Evolutionary conservation across 176 grass and related monocot genomes (phyloP).

Genomic region (Pontederia paniculata): DNA sequence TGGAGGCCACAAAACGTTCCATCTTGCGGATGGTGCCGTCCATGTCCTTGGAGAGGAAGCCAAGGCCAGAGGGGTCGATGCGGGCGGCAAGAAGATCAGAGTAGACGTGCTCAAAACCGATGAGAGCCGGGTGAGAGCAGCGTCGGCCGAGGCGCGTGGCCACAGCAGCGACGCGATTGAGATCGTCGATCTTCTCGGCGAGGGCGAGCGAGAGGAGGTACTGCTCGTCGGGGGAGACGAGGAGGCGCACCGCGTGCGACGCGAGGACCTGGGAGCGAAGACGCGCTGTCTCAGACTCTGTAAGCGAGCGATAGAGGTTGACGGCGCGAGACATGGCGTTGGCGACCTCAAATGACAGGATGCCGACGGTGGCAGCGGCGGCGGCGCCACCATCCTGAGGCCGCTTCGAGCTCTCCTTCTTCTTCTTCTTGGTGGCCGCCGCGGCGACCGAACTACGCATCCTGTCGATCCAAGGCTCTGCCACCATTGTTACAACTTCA

Average conservation of each 20-base stretch:
- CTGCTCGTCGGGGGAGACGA: constrained; percentile 63
- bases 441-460: constrained; percentile 36
- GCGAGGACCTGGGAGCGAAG: constrained; percentile 43
- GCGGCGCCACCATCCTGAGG: neutral
- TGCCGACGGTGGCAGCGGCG: constrained; percentile 39
- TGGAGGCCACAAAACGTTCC: constrained; percentile 63
- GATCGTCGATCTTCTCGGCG: constrained; percentile 83
- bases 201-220: constrained; percentile 66
- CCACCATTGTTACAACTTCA: constrained; percentile 33
- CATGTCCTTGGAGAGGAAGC: constrained; percentile 32
- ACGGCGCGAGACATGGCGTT: constrained; percentile 77
- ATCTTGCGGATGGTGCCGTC: constrained; percentile 64
- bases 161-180: constrained; percentile 70
- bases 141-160: constrained; percentile 63
- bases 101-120: constrained; percentile 90
- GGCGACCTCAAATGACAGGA: constrained; percentile 82
- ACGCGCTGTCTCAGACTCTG: constrained; percentile 46
- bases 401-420: constrained; percentile 24
- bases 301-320: constrained; percentile 69
- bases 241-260: constrained; percentile 50
- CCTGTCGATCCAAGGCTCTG: constrained; percentile 61
- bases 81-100: constrained; percentile 69
- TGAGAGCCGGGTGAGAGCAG: constrained; percentile 46
- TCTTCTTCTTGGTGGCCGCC: constrained; percentile 24
- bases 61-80: constrained; percentile 17